A percentile compares a stretch with the other conserved stretches of the same genome.
Evolutionary conservation across 176 grass and related monocot species (phyloP).

Genomic region (Triticum dicoccoides): DNA sequence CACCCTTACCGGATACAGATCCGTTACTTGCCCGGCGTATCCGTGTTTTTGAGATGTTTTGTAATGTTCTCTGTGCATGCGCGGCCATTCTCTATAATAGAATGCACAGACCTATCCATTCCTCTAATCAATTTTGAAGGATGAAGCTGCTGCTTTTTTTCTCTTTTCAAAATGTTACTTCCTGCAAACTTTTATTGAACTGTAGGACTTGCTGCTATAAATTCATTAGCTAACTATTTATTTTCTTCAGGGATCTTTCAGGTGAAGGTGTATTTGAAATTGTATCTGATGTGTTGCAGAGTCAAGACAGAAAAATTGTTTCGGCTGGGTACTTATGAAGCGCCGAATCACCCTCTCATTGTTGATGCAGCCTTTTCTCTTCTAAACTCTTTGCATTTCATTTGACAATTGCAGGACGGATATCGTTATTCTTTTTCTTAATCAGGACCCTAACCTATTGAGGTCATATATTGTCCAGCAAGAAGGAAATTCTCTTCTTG

Average conservation of each 20-base stretch:
- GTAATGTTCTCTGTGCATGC: slow-evolving; percentile 11
- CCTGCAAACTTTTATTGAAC: slow-evolving; percentile 23
- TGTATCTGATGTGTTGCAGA: slow-evolving; percentile 75
- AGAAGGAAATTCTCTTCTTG: slow-evolving; percentile 96
- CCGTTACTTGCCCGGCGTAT: too few species aligned
- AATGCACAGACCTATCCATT: slow-evolving; percentile 13
- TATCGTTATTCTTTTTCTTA: slow-evolving; percentile 97
- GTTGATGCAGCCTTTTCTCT: background rate
- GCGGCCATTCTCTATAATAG: slow-evolving; percentile 12
- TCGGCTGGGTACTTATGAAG: slow-evolving; percentile 77
- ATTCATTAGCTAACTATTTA: slow-evolving; percentile 10
- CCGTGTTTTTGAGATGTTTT: background rate
- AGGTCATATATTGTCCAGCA: slow-evolving; percentile 96
- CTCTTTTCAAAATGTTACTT: slow-evolving; percentile 4
- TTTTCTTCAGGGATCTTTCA: slow-evolving; percentile 87
- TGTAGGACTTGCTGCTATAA: background rate
- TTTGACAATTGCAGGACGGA: slow-evolving; percentile 79
- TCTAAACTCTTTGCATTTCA: slow-evolving; percentile 21
- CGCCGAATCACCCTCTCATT: slow-evolving; percentile 5
- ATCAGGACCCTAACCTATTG: slow-evolving; percentile 91
- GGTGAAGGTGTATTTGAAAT: slow-evolving; percentile 97
- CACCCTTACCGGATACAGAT: too few species aligned
- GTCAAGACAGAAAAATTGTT: slow-evolving; percentile 86
- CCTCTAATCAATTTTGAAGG: background rate
- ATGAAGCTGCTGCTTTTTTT: slow-evolving; percentile 12